Evolutionary conservation across 164 flowering plant species (phyloP), one percentile per base, ranked within the genome.

Genomic region (Vitis rupestris): DNA sequence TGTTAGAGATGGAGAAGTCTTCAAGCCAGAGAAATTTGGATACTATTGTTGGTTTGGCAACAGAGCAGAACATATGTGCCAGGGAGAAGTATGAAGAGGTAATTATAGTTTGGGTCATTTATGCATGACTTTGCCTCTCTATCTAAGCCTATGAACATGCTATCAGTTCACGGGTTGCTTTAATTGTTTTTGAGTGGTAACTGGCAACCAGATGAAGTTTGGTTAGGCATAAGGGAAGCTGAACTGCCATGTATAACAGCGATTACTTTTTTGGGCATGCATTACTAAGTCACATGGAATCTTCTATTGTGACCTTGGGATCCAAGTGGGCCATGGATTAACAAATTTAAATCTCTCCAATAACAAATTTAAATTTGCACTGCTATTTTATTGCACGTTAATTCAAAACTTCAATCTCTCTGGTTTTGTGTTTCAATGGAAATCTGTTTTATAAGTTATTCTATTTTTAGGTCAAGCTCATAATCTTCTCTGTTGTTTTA

Each of bases 21-120:
- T 86, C 93, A 65, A 83, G 88, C 78, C 90, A 84, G 71, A 80
- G 80, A 76, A 87, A 85, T 74, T 74, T 90, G 74, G 86, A 83
- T 66, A 69, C 66, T 75, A 62, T 81, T 16, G 80, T 80, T 76
- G 87, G 86, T 47, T 75, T 91, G 61, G 94, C 90, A 30, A 80
- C 80, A 9, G 83, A 87, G 77, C 88, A 86, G 68, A 86, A 81
- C 44, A 71, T 76, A 48, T 74, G 79, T 77, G 88, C 89, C 56
- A 74, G 65, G 54, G 88, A 86, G 72, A 83, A 83, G 65, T 80
- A 77, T 76, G 89, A 85, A 53, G 83, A 88, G 97, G 97, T 92
- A 82, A 69, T 50, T 12, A 31, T 60, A 1, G 10, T 27, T 53
- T 19, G 65, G 12, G 31, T 14, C 14, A 16, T 52, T 50, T 9